Conservation (phyloP, 2,329 filamentous ascomycete genomes). For the Penicillium fuscoglaucum region DNA sequence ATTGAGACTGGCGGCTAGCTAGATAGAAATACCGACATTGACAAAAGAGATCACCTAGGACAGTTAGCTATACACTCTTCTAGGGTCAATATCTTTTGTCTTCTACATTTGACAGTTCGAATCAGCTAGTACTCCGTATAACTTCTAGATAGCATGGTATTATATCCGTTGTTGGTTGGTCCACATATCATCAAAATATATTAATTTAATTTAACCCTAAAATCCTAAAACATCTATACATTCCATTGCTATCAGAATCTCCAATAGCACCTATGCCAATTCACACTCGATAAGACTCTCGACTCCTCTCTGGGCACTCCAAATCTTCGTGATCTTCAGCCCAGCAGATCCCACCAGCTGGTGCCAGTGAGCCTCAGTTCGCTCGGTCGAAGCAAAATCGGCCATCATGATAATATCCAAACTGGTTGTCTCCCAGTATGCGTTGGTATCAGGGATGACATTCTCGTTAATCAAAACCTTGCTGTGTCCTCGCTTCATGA, state of each 20-base stretch:
- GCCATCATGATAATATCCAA: constrained; percentile 49
- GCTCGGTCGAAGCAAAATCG: constrained; percentile 40
- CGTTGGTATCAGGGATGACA: constrained; percentile 41
- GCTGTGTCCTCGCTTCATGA: constrained; percentile 43
- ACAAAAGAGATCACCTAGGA: neutral
- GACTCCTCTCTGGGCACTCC: constrained; percentile 24
- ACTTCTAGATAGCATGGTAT: too few relatives aligned
- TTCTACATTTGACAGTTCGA: neutral
- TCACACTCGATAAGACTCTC: constrained; percentile 32
- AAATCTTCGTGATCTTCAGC: constrained; percentile 40
- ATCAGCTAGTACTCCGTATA: too few relatives aligned
- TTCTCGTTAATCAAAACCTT: constrained; percentile 49
- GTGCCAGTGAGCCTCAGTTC: constrained; percentile 43
- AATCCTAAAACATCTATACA: too few relatives aligned
- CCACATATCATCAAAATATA: neutral
- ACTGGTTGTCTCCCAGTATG: constrained; percentile 34
- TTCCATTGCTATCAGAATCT: neutral
- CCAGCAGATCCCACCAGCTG: constrained; percentile 36
- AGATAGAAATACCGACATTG: too few relatives aligned
- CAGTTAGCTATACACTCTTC: neutral
- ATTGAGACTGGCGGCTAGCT: too few relatives aligned
- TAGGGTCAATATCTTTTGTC: neutral
- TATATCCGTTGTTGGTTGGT: neutral
- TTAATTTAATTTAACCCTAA: too few relatives aligned
- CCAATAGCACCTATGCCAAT: constrained; percentile 6